Evolutionary conservation across 1,139 yeast genomes (phyloP), one percentile per base, ranked within the genome.

Genomic region (Kurtzmaniella quercitrusa): DNA sequence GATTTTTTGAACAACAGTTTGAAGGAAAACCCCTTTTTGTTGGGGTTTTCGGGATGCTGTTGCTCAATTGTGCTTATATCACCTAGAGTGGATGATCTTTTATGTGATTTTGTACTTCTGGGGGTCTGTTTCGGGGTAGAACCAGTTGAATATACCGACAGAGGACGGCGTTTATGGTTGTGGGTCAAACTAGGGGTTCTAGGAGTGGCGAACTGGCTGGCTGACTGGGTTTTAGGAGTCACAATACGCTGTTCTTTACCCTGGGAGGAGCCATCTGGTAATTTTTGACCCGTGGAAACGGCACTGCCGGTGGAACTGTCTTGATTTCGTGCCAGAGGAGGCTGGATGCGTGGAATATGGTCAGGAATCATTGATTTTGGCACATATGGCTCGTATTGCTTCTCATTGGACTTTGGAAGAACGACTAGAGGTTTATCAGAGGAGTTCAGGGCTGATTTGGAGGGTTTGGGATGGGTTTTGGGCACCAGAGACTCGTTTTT

Each of bases 11-110:
- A 73, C 37, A 73, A 57, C 2, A 69, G 56, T 43, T 60, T 66
- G 56, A 73, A 68, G 39, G 75, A 68, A 49, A 73, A 73, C 47
- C 63, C 65, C 48, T 70, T 71, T 46, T 34, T 45, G n/a, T 34
- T 40, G 15, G 3, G 11, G 3, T n/a, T 21, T 9, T 25, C 43
- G 23, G 23, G 23, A 5, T 21, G 23, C 10, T 36, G 44, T 6
- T 41, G 44, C 5, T 54, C 43, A 5, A 56, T 38, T 10, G 50
- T 46, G 1, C 62, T 44, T 16, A 60, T 50, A 38, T 63, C 62
- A 12, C 59, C 53, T 38, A 59, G 45, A 8, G 67, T 54, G 43
- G 46, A 47, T 39, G 39, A 37, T 15, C 43, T 41, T 25, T 41
- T 34, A 40, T 41, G 48, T 9, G 39, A 14, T 15, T 31, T 31